Conservation (phyloP, 192 early-diverging fungal genomes). For the Piromyces sp. region DNA sequence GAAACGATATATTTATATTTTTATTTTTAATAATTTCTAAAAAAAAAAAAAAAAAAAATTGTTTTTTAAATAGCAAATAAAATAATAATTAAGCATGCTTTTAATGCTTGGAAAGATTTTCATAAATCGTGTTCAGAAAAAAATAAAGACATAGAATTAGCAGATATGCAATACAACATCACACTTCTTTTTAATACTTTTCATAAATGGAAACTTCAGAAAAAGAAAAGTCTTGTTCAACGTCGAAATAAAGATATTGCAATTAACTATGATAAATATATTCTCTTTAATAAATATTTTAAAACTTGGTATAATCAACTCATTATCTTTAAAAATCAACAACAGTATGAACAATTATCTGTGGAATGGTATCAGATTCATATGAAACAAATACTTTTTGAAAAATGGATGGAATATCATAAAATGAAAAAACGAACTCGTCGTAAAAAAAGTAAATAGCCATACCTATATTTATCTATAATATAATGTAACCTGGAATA, state of each 20-base stretch:
- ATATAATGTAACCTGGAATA: no score
- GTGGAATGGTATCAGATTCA: background rate
- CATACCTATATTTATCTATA: no score
- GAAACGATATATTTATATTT: no score
- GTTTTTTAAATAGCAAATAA: background rate
- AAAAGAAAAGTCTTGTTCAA: background rate
- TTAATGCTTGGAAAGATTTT: background rate
- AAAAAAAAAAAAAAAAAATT: no score
- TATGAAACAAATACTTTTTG: background rate
- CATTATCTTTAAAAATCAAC: background rate
- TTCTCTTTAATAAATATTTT: background rate
- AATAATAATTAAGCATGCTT: background rate
- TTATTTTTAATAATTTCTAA: no score
- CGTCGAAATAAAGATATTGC: background rate
- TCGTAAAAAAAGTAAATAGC: background rate
- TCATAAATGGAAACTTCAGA: background rate
- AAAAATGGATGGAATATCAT: background rate
- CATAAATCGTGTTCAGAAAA: background rate
- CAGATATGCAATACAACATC: background rate
- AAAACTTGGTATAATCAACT: background rate
- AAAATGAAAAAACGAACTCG: background rate
- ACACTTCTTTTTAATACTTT: background rate
- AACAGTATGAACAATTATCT: background rate
- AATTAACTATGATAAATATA: background rate
- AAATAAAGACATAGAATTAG: background rate